A percentile compares a stretch with the other conserved stretches of the same genome.
Conservation (phyloP, 2,329 filamentous ascomycete genomes). For the Arthrobotrys musiformis region DNA sequence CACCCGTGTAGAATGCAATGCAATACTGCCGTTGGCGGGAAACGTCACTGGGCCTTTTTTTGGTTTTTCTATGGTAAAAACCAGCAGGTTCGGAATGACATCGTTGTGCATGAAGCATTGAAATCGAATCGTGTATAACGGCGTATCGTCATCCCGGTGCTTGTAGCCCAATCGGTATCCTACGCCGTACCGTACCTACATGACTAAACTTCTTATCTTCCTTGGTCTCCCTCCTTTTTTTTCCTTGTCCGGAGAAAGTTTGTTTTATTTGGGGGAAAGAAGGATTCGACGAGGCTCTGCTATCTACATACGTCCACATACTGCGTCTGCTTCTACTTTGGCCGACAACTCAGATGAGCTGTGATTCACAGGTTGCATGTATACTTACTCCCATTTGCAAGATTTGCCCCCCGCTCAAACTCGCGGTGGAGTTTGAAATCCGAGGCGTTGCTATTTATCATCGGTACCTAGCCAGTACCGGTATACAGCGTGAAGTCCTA, state of each 20-base stretch:
- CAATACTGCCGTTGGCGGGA: not conserved
- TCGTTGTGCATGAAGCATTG: not conserved
- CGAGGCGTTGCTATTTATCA: not conserved
- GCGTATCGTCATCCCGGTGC: not conserved
- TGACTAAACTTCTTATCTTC: too few species aligned
- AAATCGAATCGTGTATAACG: not conserved
- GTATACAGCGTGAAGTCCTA: not conserved
- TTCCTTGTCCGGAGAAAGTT: not conserved
- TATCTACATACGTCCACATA: not conserved
- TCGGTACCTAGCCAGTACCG: not conserved
- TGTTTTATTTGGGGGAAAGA: not conserved
- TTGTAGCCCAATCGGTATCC: conserved; percentile 22
- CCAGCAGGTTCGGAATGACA: conserved; percentile 9
- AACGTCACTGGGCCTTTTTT: conserved; percentile 7
- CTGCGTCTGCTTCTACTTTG: not conserved
- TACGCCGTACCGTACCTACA: conserved; percentile 24
- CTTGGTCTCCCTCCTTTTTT: too few species aligned
- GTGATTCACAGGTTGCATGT: conserved; percentile 46
- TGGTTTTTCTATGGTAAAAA: not conserved
- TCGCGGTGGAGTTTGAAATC: conserved; percentile 7
- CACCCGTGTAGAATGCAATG: not conserved
- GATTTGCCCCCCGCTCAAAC: conserved; percentile 14
- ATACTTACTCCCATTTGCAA: too few species aligned
- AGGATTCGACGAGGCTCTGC: conserved; percentile 36
- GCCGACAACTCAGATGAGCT: conserved; percentile 25